Evolutionary conservation across 805 yeast genomes (phyloP), one percentile per base, ranked within the genome.

Genomic region (Maudiozyma turicensis): DNA sequence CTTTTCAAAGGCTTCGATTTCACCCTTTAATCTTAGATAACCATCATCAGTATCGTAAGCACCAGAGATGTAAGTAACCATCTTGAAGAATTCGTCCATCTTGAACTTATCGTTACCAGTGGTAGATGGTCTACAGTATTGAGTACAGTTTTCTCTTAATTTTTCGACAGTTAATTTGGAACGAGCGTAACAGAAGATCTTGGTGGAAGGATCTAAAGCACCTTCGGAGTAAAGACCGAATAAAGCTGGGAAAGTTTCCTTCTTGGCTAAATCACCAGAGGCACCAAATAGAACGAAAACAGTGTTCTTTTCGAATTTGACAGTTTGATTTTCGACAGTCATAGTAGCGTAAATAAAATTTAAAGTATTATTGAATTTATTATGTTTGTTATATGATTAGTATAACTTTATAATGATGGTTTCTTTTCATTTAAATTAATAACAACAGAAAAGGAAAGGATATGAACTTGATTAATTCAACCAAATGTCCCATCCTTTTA

Each of bases 231-330:
- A 78, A 39, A 85, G 73, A 9, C 91, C 91, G 59, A 84, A 84
- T 26, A 85, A 69, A 5, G 90, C 90, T 9, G 93, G 93, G 70
- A 86, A 87, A 3, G 96, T 89, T 72, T 90, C 89, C 81, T 89
- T 89, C 72, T 87, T 88, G 49, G 96, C 96, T 57, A 89, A 74
- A 66, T 89, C 96, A 47, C 97, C 97, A 31, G 95, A 85, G 43
- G 97, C 97, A 46, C 97, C 97, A 59, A 89, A 84, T 32, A 89
- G 95, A 33, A 82, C 86, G 58, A 89, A 74, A 41, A 79, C 74
- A 8, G 86, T 81, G 68, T 84, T 71, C 54, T 82, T 78, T 52
- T 77, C 80, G 66, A 84, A 84, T 51, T 59, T 60, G 34, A 60
- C 60, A 30, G 58, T 9, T 38, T 38, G 40, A 5, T 14, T 53